Base-by-base conservation (phyloP, 1,284 basidiomycete species). In the Cutaneotrichosporon dermatis region DNA sequence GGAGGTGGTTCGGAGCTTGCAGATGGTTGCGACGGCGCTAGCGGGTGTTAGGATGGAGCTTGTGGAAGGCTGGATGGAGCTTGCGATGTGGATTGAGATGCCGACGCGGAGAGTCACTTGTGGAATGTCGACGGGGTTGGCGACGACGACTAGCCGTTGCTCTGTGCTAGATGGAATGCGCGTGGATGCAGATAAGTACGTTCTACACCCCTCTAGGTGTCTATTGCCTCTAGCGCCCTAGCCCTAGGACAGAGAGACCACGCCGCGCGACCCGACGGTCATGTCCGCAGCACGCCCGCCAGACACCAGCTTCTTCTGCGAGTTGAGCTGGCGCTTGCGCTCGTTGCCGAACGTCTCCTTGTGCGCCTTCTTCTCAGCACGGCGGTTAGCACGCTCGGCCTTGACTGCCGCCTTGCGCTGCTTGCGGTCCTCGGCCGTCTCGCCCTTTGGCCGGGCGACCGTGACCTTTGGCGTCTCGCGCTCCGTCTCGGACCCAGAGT, bases 331-430 rank as follows among this genome's bases (percentile, higher is more conserved):
- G 43, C 83, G 81, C 74, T 86, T 88, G 34, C 87, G 80, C 74
- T 95, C 93, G 7, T 80, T 80, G 1, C 81, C 82, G 71, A 92
- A 97, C 57, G 86, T 81, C 62, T 90, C 86, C 69, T 87, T 89
- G 37, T 81, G 88, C 0, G 80, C 77, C 75, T 91, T 95, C 80
- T 95, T 97, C 72, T 92, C 88, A 11, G 77, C 80, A 48, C 92
- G 83, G 44, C 93, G 85, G 6, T 69, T 78, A 66, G 88, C 87
- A 61, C 89, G 84, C 65, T 91, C 88, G 7, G 82, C 83, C 77
- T 97, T 99, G 41, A 92, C 85, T 1, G 86, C 87, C n/a, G 85
- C 82, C 76, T 99, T 99, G 16, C 96, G 85, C 0, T 86, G 85
- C 70, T 87, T 92, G 77, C 91, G 92, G 49, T 90, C 92, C 66